Percentiles rank a stretch among this genome's conserved stretches.
Conservation (phyloP, 2,329 filamentous ascomycete genomes). For the Fusarium albosuccineum region DNA sequence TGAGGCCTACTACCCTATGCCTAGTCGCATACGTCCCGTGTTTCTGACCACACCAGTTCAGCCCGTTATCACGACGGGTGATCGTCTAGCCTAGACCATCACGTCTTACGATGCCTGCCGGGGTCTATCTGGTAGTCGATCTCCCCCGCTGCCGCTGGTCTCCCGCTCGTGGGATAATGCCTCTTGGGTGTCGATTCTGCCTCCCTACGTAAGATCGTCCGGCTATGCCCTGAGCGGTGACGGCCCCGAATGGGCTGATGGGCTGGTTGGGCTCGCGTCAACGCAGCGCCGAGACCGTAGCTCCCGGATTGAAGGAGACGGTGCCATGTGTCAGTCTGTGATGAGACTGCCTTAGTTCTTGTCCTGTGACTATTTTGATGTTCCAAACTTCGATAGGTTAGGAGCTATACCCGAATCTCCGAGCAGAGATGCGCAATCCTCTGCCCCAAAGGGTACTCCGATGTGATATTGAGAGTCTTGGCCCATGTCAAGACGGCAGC, state of each 20-base stretch:
- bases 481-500: too few relatives aligned
- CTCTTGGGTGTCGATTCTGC: constrained; percentile 17
- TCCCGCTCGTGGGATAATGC: constrained; percentile 17
- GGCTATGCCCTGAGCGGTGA: constrained; percentile 5
- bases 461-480: not conserved
- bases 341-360: constrained; percentile 13
- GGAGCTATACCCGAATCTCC: not conserved
- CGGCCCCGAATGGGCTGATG: constrained; percentile 10
- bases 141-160: too few relatives aligned
- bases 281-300: not conserved
- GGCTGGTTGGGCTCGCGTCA: constrained; percentile 2
- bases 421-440: too few relatives aligned
- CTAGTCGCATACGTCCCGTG: too few relatives aligned
- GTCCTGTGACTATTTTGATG: too few relatives aligned
- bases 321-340: constrained; percentile 41
- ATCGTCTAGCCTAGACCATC: too few relatives aligned
- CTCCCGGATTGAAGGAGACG: constrained; percentile 29
- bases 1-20: too few relatives aligned
- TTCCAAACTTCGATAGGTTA: constrained; percentile 9
- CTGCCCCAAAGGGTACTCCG: not conserved
- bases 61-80: too few relatives aligned
- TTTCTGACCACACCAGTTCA: too few relatives aligned
- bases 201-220: not conserved
- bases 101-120: too few relatives aligned
- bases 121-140: too few relatives aligned